Conservation (phyloP, 192 early-diverging fungal species). For the Entophlyctis luteolus region DNA sequence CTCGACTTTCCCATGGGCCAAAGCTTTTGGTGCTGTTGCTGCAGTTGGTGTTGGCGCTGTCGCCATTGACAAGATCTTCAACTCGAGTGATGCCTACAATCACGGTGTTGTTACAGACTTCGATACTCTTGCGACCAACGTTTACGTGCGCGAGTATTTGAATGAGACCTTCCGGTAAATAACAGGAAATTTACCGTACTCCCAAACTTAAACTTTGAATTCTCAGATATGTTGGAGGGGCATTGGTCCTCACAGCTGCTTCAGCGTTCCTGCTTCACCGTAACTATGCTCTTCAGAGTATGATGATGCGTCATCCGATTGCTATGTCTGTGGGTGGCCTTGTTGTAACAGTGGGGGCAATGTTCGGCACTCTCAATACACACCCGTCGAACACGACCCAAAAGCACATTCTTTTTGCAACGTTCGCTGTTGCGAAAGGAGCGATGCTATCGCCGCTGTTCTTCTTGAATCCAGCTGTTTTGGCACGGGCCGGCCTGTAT, state of each 20-base stretch:
- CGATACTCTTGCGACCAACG: conserved; percentile 10
- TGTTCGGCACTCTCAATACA: conserved; percentile 9
- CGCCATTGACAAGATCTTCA: not conserved
- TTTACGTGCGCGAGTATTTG: conserved; percentile 11
- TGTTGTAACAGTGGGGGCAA: not conserved
- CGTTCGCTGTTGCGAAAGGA: conserved; percentile 9
- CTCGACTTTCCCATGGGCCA: conserved; percentile 5
- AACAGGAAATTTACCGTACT: not conserved
- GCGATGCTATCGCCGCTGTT: conserved; percentile 15
- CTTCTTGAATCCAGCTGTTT: conserved; percentile 14
- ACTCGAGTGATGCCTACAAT: not conserved
- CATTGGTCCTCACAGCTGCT: not conserved
- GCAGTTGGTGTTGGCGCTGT: conserved; percentile 9
- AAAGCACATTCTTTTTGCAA: conserved; percentile 19
- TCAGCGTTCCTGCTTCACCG: conserved; percentile 2
- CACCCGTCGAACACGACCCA: conserved; percentile 2
- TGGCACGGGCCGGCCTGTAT: conserved; percentile 3
- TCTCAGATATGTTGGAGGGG: conserved; percentile 13
- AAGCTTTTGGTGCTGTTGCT: not conserved
- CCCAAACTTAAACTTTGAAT: not conserved
- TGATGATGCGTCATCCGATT: not conserved
- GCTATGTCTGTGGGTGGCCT: conserved; percentile 3
- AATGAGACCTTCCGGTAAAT: conserved; percentile 8
- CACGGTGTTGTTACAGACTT: not conserved
- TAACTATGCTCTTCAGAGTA: not conserved